A percentile compares a stretch with the other conserved stretches of the same genome.
Evolutionary conservation across 768 basidiomycete genomes (phyloP).

Genomic region (Phylloporus sp.): DNA sequence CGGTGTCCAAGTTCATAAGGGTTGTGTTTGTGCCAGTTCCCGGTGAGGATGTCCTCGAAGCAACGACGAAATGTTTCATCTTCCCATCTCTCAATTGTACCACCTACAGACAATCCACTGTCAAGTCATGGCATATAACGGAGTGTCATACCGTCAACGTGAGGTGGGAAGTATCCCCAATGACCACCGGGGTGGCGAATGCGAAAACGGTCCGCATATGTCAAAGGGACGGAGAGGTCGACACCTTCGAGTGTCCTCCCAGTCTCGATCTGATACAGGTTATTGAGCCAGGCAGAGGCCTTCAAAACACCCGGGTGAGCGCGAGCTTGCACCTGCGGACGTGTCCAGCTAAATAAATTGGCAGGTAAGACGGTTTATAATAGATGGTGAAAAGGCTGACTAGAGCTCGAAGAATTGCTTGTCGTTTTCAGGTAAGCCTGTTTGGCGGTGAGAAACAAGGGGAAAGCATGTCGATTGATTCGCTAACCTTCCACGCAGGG

Average conservation of each 20-base stretch:
- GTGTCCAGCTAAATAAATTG: conserved; percentile 39
- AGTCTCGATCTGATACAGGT: conserved; percentile 50
- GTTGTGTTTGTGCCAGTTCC: conserved; percentile 63
- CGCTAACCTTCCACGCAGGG: conserved; percentile 52
- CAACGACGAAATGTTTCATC: conserved; percentile 55
- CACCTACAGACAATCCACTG: conserved; percentile 40
- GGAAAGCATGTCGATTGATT: neutral
- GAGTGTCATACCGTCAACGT: conserved; percentile 47
- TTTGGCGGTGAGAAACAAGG: neutral
- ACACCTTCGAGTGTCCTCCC: conserved; percentile 45
- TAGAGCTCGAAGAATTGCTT: conserved; percentile 76
- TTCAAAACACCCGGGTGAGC: conserved; percentile 63
- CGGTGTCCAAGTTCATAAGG: conserved; percentile 61
- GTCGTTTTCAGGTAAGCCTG: conserved; percentile 52
- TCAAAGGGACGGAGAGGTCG: conserved; percentile 57
- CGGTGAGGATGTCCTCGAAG: conserved; percentile 57
- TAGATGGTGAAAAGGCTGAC: conserved; percentile 34
- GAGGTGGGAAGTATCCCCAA: conserved; percentile 55
- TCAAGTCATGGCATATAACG: neutral
- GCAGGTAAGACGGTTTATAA: neutral
- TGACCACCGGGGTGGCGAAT: conserved; percentile 62
- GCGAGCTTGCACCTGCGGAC: conserved; percentile 62
- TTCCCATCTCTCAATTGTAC: conserved; percentile 74
- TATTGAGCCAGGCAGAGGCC: conserved; percentile 57
- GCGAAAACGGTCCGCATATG: conserved; percentile 71